phyloP scores from a whole-genome alignment of 148 eudicot species.

The Vaccinium vitisidaea region DNA sequence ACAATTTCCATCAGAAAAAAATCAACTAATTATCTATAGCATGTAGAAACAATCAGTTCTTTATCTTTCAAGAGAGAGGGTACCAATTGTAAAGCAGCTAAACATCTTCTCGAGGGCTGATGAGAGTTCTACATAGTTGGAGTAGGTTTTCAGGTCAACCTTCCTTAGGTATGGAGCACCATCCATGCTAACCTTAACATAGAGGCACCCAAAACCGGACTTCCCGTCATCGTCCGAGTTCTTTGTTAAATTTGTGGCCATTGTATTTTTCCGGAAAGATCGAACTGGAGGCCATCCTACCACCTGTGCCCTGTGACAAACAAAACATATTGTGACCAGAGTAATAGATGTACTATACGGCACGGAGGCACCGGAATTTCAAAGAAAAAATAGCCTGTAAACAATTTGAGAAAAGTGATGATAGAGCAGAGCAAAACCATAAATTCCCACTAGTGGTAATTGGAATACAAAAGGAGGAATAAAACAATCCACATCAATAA shows the following conservation, averaged over 20 bases:
- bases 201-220: conserved; percentile 30
- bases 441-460: neutral
- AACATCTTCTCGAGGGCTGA: conserved; percentile 62
- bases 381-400: neutral
- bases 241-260: conserved; percentile 50
- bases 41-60: neutral
- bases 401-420: neutral
- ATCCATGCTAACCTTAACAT: conserved; percentile 67
- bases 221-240: conserved; percentile 30
- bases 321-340: neutral
- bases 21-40: neutral
- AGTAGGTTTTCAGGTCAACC: conserved; percentile 72
- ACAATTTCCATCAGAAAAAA: neutral
- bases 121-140: conserved; percentile 53
- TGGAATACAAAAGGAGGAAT: neutral
- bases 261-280: conserved; percentile 74
- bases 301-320: conserved; percentile 65
- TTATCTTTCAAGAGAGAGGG: neutral
- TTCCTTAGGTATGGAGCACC: conserved; percentile 90
- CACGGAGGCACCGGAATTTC: neutral
- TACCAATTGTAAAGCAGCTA: conserved; percentile 57
- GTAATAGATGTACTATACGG: neutral
- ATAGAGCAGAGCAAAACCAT: neutral
- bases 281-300: conserved; percentile 94
- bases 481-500: neutral